Evolutionary conservation across 1,284 basidiomycete species (phyloP).

Genomic region (Rhodotorula sp.): DNA sequence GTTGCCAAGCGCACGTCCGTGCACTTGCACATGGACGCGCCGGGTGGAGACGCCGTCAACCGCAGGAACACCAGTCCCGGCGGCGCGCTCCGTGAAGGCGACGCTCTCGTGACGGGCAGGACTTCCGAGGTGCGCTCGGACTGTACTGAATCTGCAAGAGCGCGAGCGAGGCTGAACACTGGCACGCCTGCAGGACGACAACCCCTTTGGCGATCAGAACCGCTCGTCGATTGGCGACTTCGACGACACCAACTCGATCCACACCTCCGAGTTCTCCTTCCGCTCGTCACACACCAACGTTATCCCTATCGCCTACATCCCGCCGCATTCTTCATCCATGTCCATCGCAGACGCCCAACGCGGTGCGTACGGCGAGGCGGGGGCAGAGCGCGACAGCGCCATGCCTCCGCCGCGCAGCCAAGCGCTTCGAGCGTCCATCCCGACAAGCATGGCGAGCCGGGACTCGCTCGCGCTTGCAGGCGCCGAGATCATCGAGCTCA

Average conservation of each 20-base stretch:
- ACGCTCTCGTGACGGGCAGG: constrained; percentile 13
- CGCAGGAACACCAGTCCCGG: constrained; percentile 4
- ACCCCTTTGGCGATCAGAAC: constrained; percentile 42
- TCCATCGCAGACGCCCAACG: constrained; percentile 42
- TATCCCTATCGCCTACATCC: constrained; percentile 49
- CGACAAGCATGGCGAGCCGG: constrained; percentile 35
- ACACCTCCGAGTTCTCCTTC: constrained; percentile 44
- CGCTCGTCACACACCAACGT: constrained; percentile 48
- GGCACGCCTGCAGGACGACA: constrained; percentile 24
- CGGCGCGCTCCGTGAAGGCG: background rate
- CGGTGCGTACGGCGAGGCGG: constrained; percentile 23
- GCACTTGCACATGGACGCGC: constrained; percentile 27
- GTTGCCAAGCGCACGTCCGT: constrained; percentile 28
- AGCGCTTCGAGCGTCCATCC: constrained; percentile 23
- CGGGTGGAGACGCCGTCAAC: background rate
- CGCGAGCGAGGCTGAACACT: background rate
- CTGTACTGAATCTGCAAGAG: background rate
- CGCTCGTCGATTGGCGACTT: constrained; percentile 39
- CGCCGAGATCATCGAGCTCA: constrained; percentile 35
- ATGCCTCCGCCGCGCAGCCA: background rate
- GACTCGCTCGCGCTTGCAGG: constrained; percentile 38
- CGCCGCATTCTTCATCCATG: constrained; percentile 45
- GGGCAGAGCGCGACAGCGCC: background rate
- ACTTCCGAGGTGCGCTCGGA: constrained; percentile 20
- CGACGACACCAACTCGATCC: constrained; percentile 31